Conservation (phyloP, 192 early-diverging fungal genomes). For the Rhizoclosmatium globosum region DNA sequence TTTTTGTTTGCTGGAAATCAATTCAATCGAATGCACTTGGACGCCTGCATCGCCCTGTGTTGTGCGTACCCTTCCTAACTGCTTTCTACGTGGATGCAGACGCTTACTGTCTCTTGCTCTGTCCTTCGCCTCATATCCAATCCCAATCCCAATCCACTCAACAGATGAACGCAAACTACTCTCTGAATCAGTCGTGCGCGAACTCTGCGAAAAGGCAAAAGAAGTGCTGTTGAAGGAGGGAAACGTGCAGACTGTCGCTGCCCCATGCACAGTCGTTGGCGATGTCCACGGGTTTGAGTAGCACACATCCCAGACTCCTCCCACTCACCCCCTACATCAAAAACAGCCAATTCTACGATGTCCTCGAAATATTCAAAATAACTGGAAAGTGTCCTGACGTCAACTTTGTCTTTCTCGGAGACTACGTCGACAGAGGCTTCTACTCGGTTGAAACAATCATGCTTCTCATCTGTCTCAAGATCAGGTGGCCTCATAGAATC, state of each 20-base stretch:
- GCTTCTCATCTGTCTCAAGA: constrained; percentile 85
- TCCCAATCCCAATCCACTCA: no score
- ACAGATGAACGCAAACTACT: constrained; percentile 66
- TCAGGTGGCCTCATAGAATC: constrained; percentile 89
- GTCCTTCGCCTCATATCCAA: no score
- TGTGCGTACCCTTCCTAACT: no score
- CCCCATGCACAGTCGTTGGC: constrained; percentile 92
- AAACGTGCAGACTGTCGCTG: constrained; percentile 83
- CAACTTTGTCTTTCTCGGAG: constrained; percentile 89
- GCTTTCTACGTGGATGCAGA: no score
- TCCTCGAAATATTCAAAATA: constrained; percentile 87
- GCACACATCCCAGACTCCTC: not conserved
- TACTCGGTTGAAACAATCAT: constrained; percentile 93
- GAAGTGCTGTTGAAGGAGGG: constrained; percentile 82
- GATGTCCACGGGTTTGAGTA: constrained; percentile 83
- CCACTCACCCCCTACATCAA: not conserved
- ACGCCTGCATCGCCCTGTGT: no score
- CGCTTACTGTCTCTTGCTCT: no score
- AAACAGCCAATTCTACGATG: constrained; percentile 82
- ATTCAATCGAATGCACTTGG: no score
- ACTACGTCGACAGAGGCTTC: constrained; percentile 89
- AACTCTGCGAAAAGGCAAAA: constrained; percentile 83
- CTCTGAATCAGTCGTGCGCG: constrained; percentile 75
- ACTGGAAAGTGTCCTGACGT: constrained; percentile 67
- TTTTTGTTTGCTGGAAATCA: no score